A percentile compares a stretch with the other conserved stretches of the same genome.
Evolutionary conservation across 1,139 yeast genomes (phyloP).

Genomic region (Magnusiomyces ingens): DNA sequence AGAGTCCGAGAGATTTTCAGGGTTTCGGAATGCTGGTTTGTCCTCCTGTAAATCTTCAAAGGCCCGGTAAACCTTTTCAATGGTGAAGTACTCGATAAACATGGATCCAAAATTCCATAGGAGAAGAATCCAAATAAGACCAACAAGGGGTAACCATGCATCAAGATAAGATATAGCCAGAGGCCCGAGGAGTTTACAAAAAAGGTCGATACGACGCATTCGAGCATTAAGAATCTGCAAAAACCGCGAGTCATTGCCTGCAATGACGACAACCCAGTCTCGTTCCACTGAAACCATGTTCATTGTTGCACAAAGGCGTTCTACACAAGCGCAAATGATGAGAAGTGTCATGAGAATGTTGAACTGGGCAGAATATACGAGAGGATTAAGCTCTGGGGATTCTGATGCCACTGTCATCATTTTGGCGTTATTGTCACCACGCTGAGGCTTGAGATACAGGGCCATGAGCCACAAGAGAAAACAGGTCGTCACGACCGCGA

Average conservation of each 20-base stretch:
- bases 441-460: conserved; percentile 2
- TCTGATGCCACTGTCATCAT: no score
- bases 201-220: conserved; percentile 35
- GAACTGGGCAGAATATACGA: conserved; percentile 8
- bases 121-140: conserved; percentile 26
- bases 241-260: conserved; percentile 20
- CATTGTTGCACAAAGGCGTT: conserved; percentile 32
- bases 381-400: background rate
- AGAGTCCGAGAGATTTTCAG: no score
- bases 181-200: conserved; percentile 36
- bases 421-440: no score
- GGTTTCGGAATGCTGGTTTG: no score
- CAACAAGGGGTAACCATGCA: conserved; percentile 22
- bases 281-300: conserved; percentile 37
- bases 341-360: conserved; percentile 19
- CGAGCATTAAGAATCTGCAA: conserved; percentile 30
- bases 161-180: conserved; percentile 32
- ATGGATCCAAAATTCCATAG: conserved; percentile 28
- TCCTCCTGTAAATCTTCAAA: conserved; percentile 22
- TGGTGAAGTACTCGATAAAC: conserved; percentile 31
- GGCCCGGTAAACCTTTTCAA: conserved; percentile 29
- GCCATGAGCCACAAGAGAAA: conserved; percentile 20
- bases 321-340: conserved; percentile 32
- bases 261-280: conserved; percentile 39
- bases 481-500: conserved; percentile 30